Base-by-base conservation (phyloP, 164 flowering plant species). In the Umbilicus rupestris region DNA sequence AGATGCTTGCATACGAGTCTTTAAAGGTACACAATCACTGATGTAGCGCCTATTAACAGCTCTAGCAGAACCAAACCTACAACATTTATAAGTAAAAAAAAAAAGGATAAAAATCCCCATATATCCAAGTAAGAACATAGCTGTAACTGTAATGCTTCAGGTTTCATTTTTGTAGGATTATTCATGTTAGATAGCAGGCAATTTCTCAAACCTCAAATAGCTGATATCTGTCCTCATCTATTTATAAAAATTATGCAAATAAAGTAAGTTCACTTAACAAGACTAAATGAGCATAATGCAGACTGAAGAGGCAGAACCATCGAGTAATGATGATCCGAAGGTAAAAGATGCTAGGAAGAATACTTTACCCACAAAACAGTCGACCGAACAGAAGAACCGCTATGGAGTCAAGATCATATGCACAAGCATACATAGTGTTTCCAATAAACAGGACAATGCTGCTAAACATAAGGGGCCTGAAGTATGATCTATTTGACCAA, bases 401-500 rank as follows among this genome's bases (percentile, higher is more conserved):
- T 62, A 87, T 74, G 39, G 92, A 87, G 39, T 80, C 57, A 64
- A 77, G 50, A 76, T 87, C 89, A 73, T 76, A 85, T 31, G 92
- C 92, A 76, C 83, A 19, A 22, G 92, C 92, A 75, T 87, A 87
- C 80, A 87, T 39, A 41, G 41, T 31, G 71, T 87, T 87, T 64
- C 92, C 92, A 52, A 81, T 22, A 33, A 82, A 64, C 46, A 87
- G 89, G 71, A 80, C 89, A 49, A 87, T 78, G 65, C 89, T 87
- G 80, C 92, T 87, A 42, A 87, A 87, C 24, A 87, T 70, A 47
- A 87, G 83, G 62, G 92, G 92, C 75, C 64, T 82, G 81, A 79
- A 84, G 77, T 87, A 87, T 39, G 92, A 87, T 73, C 68, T 83
- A 63, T 87, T 87, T 24, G 92, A 85, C 92, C 92, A 87, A n/a